These are phyloP conservation scores for Blastocystis sp. DNA, from an alignment of 352 stramenopile species.

Conservation along the genomic window DNA sequence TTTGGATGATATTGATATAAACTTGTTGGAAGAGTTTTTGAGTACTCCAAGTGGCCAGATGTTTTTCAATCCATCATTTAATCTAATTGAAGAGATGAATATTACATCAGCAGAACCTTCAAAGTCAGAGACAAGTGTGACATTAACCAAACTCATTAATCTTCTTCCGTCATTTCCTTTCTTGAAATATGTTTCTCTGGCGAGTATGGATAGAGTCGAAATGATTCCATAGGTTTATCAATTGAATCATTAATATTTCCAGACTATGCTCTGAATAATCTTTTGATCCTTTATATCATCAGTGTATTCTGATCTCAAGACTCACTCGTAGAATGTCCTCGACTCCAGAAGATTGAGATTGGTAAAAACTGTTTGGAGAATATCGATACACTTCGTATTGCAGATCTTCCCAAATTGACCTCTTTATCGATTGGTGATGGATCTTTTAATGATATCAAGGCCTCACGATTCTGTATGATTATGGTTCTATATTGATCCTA, in stretches of 20 bases:
- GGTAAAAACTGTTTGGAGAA: neutral
- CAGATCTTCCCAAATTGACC: slow-evolving; percentile 1
- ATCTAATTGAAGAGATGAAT: slow-evolving; percentile 60
- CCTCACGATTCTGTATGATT: neutral
- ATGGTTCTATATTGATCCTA: neutral
- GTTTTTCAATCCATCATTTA: slow-evolving; percentile 12
- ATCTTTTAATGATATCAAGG: neutral
- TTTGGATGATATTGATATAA: slow-evolving; percentile 9
- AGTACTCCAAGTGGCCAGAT: neutral
- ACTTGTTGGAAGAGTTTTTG: neutral
- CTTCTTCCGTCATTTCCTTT: slow-evolving; percentile 5
- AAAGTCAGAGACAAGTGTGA: neutral
- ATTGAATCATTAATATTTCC: neutral
- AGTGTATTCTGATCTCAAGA: neutral
- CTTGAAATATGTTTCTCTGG: slow-evolving; percentile 21
- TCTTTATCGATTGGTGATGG: slow-evolving; percentile 17
- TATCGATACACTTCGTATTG: slow-evolving; percentile 25
- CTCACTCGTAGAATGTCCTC: slow-evolving; percentile 2
- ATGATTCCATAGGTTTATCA: neutral
- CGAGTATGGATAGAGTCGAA: neutral
- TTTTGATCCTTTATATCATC: slow-evolving; percentile 39
- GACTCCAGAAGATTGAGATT: slow-evolving; percentile 29
- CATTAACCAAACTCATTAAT: neutral
- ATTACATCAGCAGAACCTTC: neutral
- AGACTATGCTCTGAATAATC: neutral